Percentiles rank a stretch among this genome's conserved stretches.
Evolutionary conservation across 2,329 filamentous ascomycete genomes (phyloP).

Genomic region (Pseudonectria foliicola): DNA sequence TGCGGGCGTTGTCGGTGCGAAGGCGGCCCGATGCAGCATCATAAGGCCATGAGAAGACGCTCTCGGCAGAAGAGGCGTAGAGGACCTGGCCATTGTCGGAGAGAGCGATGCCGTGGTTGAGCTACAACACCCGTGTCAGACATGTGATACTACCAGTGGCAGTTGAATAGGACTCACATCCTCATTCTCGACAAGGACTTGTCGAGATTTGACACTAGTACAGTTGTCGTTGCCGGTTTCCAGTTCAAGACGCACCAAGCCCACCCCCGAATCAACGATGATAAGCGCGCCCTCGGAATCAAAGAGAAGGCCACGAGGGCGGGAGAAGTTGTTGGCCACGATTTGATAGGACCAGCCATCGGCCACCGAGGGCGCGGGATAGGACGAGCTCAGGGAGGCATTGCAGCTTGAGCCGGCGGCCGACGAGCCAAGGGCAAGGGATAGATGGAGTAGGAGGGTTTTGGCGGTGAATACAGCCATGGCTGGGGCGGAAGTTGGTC

Average conservation of each 20-base stretch:
- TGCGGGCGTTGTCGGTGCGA: constrained; percentile 30
- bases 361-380: constrained; percentile 31
- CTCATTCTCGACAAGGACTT: constrained; percentile 28
- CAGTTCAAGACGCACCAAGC: constrained; percentile 35
- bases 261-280: constrained; percentile 35
- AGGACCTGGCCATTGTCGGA: constrained; percentile 45
- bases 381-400: constrained; percentile 27
- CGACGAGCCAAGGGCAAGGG: no score
- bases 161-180: constrained; percentile 22
- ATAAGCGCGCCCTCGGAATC: constrained; percentile 39
- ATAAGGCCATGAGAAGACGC: constrained; percentile 61
- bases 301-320: constrained; percentile 39
- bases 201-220: constrained; percentile 29
- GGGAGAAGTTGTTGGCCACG: constrained; percentile 32
- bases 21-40: constrained; percentile 45
- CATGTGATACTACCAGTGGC: constrained; percentile 1
- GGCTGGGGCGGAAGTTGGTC: no score
- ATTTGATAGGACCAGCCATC: constrained; percentile 39
- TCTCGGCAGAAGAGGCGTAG: constrained; percentile 49
- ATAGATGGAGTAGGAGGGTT: no score
- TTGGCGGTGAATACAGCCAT: no score
- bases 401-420: constrained; percentile 20
- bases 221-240: constrained; percentile 37
- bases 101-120: constrained; percentile 51
- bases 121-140: constrained; percentile 21